Conservation (phyloP, 805 yeast genomes). For the Zygoascus flipseniorum region DNA sequence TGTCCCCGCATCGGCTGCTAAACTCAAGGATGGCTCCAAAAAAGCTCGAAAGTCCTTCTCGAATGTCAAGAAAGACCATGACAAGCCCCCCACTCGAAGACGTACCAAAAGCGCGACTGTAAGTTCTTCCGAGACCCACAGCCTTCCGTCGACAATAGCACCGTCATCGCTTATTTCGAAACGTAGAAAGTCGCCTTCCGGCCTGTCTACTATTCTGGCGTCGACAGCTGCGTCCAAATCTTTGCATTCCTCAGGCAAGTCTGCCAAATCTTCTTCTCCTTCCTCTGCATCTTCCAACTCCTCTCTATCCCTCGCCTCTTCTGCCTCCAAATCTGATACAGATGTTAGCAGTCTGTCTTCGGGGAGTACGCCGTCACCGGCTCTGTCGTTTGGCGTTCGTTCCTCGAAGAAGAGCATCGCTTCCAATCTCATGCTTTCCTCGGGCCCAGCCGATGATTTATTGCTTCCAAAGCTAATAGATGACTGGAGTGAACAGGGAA, state of each 20-base stretch:
- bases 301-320: constrained; percentile 2
- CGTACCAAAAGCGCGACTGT: constrained; percentile 13
- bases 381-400: background rate
- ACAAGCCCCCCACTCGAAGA: constrained; percentile 6
- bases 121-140: background rate
- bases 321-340: background rate
- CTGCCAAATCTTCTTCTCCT: background rate
- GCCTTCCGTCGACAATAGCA: constrained; percentile 15
- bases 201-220: constrained; percentile 8
- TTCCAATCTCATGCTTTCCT: background rate
- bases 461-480: background rate
- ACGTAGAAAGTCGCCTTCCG: constrained; percentile 11
- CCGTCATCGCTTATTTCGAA: constrained; percentile 18
- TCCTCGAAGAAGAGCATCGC: background rate
- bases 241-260: background rate
- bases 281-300: constrained; percentile 7
- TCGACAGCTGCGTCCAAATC: constrained; percentile 3
- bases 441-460: background rate
- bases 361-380: background rate
- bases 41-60: background rate
- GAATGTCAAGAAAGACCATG: constrained; percentile 1
- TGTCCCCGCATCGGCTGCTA: background rate
- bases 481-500: background rate
- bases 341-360: background rate
- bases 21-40: background rate